Base-by-base conservation (phyloP, 805 yeast species). In the Candida maris region DNA sequence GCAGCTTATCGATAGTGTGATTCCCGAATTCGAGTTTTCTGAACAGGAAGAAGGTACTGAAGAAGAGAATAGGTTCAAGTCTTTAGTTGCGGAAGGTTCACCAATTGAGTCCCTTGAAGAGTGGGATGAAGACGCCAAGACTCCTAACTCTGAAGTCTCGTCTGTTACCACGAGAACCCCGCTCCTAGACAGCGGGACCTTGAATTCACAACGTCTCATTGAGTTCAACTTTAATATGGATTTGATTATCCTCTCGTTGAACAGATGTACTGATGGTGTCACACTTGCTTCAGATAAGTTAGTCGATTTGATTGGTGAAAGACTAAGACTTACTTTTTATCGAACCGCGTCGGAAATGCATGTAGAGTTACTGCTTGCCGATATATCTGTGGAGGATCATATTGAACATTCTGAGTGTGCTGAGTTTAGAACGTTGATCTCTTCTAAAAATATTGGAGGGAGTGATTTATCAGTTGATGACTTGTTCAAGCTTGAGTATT, bases 151-250 rank as follows among this genome's bases (percentile, higher is more conserved):
- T 1, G 42, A 41, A 30, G 16, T 33, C 2, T 29, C 51, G 4
- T 34, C 46, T 4, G 23, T 24, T 16, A 16, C 36, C 6, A 37
- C 43, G 15, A 34, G 38, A 14, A 14, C 39, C 24, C 16, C 26
- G 5, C 14, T 34, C 8, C 14, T 39, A 6, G 6, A 28, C 3
- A 33, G 13, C n/a, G 41, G 39, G 5, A 12, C 22, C 16, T 44
- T 39, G 3, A 40, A 44, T 4, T 53, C 43, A 0, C 96, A 89
- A 51, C 83, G 76, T 43, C 53, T 68, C 27, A 73, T 91, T 49
- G 96, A 89, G 42, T 70, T 93, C 45, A 66, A 73, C 30, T 79
- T 94, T 54, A 73, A 73, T 23, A 82, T 93, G 29, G 84, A 77
- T 25, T 50, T 65, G 7, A 81, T 86, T 4, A 66, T 74, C 16